Percentiles rank a stretch among this genome's conserved stretches.
Conservation (phyloP, 345 rosid genomes). For the Eucalyptus shirleyi region DNA sequence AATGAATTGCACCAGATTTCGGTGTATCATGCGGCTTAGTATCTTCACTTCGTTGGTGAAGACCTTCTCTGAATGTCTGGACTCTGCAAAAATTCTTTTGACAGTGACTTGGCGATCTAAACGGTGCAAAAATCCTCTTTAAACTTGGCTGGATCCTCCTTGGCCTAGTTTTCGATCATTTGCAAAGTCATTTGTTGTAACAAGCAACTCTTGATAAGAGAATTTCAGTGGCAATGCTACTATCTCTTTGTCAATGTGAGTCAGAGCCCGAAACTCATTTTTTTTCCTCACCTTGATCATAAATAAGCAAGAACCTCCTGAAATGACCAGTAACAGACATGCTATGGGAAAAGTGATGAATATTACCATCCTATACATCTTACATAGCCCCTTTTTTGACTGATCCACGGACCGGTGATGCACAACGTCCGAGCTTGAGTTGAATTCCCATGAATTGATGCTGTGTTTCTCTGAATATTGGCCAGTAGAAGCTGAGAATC, state of each 20-base stretch:
- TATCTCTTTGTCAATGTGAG: background rate
- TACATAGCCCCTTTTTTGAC: background rate
- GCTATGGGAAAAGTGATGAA: background rate
- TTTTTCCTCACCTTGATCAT: background rate
- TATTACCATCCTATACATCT: background rate
- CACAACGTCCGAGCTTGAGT: background rate
- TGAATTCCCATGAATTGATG: background rate
- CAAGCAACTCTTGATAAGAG: background rate
- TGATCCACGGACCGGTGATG: accelerated
- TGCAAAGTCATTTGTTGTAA: background rate
- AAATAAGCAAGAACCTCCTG: background rate
- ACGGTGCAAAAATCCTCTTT: background rate
- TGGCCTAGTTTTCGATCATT: background rate
- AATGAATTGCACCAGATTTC: no score
- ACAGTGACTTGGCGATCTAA: background rate
- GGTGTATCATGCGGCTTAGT: background rate
- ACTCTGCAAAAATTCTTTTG: background rate
- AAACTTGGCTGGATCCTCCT: background rate
- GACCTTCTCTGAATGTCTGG: background rate
- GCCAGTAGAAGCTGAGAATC: background rate
- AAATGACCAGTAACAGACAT: background rate
- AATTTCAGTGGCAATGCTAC: background rate
- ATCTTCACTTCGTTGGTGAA: background rate
- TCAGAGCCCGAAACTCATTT: background rate
- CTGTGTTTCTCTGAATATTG: accelerated